These are phyloP conservation scores for Alternaria sp. DNA, from an alignment of 2,329 filamentous ascomycete genomes.

Conservation along the genomic window DNA sequence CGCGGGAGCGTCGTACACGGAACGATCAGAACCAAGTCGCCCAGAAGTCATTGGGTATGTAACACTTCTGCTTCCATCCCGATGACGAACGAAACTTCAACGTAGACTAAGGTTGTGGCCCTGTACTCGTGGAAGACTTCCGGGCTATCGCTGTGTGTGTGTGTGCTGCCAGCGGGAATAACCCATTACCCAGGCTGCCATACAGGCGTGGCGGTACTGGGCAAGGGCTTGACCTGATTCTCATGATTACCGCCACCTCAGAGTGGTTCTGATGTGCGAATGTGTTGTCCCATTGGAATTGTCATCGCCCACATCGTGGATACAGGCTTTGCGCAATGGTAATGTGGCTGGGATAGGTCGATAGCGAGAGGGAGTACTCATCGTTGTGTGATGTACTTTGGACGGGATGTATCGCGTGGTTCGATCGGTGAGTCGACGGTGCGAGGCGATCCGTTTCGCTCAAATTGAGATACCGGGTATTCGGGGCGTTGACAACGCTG, in stretches of 20 bases:
- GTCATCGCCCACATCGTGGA: neutral
- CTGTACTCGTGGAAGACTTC: neutral
- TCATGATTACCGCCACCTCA: neutral
- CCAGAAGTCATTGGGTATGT: neutral
- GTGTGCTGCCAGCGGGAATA: neutral
- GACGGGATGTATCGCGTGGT: neutral
- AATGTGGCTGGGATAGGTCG: neutral
- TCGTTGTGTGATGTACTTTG: neutral
- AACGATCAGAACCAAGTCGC: neutral
- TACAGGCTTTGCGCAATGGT: neutral
- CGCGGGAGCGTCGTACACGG: neutral
- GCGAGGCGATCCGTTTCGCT: neutral
- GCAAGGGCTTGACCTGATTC: neutral
- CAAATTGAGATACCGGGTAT: neutral
- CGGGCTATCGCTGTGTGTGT: neutral
- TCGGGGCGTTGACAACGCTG: neutral
- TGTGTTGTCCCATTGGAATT: neutral
- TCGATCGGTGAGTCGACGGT: neutral
- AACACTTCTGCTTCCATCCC: neutral
- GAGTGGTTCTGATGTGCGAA: neutral
- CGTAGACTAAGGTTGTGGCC: neutral
- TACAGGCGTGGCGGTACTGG: neutral
- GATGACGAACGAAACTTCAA: neutral
- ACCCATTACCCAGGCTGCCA: too few species aligned
- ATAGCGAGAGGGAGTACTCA: neutral